These are phyloP conservation scores for Fraxinus albicans DNA, from an alignment of 305 asterid species.

Conservation along the genomic window DNA sequence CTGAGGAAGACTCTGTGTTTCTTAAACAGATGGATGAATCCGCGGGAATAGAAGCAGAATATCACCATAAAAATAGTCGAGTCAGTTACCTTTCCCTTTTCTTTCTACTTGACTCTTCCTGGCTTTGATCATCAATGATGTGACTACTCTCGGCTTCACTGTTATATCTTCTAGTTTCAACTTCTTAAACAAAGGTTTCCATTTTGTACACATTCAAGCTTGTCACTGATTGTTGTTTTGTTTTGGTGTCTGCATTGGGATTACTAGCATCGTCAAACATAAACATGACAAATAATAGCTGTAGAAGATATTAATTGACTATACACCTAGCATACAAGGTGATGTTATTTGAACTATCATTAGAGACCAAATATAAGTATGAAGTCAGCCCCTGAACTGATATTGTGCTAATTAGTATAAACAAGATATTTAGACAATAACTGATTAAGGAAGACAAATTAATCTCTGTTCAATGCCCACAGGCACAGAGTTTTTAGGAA, in stretches of 20 bases:
- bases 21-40: conserved; percentile 83
- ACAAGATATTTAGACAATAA: not conserved
- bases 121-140: conserved; percentile 8
- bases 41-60: conserved; percentile 98
- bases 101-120: conserved; percentile 18
- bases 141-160: conserved; percentile 13
- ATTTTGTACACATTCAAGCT: not conserved
- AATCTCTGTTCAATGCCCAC: not conserved
- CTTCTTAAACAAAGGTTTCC: not conserved
- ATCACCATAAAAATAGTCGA: conserved; percentile 88
- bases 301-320: not conserved
- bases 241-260: not conserved
- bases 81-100: conserved; percentile 44
- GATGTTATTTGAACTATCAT: not conserved
- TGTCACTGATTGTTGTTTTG: not conserved
- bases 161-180: not conserved
- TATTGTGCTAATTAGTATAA: not conserved
- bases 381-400: not conserved
- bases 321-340: not conserved
- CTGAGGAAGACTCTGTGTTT: conserved; percentile 22
- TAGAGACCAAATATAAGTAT: not conserved
- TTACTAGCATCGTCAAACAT: not conserved
- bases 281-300: not conserved
- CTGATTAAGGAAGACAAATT: not conserved
- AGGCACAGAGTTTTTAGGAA: not conserved